Percentiles rank a stretch among this genome's conserved stretches.
phyloP scores from a whole-genome alignment of 2,329 filamentous ascomycete species.

The Sphaceloma murrayae region DNA sequence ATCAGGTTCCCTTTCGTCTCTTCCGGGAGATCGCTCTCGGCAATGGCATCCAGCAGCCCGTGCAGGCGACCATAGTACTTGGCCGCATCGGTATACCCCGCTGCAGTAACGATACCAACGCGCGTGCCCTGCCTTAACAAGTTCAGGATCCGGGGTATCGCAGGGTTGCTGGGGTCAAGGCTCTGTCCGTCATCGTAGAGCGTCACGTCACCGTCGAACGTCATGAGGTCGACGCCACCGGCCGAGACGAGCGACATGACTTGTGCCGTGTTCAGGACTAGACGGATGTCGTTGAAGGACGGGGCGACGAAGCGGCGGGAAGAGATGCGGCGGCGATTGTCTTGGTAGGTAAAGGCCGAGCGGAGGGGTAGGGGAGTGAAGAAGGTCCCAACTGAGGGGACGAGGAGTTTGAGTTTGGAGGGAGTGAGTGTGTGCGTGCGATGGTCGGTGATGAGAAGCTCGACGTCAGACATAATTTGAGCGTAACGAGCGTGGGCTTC shows the following conservation, averaged over 20 bases:
- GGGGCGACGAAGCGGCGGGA: constrained; percentile 87
- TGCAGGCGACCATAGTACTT: constrained; percentile 80
- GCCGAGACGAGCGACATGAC: constrained; percentile 75
- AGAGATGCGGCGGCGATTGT: constrained; percentile 75
- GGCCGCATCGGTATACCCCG: constrained; percentile 80
- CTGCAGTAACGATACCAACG: constrained; percentile 92
- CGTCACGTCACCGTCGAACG: constrained; percentile 96
- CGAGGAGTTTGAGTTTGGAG: constrained; percentile 85
- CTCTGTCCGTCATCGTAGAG: constrained; percentile 76
- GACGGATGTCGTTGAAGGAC: constrained; percentile 90
- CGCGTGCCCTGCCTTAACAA: constrained; percentile 70
- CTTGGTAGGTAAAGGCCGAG: constrained; percentile 86
- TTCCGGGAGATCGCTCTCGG: constrained; percentile 52
- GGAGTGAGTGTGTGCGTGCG: constrained; percentile 56
- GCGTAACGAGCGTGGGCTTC: constrained; percentile 81
- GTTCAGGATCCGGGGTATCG: constrained; percentile 59
- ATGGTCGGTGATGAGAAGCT: constrained; percentile 83
- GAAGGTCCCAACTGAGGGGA: constrained; percentile 85
- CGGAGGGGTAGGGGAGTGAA: constrained; percentile 82
- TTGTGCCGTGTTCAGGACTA: constrained; percentile 91
- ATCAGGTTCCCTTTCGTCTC: constrained; percentile 68
- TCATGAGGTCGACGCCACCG: constrained; percentile 71
- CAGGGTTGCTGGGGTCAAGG: constrained; percentile 63
- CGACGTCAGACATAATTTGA: constrained; percentile 91
- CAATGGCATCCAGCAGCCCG: constrained; percentile 74